Evolutionary conservation across 2,329 filamentous ascomycete genomes (phyloP), one percentile per base, ranked within the genome.

Genomic region (Fusarium albidum): DNA sequence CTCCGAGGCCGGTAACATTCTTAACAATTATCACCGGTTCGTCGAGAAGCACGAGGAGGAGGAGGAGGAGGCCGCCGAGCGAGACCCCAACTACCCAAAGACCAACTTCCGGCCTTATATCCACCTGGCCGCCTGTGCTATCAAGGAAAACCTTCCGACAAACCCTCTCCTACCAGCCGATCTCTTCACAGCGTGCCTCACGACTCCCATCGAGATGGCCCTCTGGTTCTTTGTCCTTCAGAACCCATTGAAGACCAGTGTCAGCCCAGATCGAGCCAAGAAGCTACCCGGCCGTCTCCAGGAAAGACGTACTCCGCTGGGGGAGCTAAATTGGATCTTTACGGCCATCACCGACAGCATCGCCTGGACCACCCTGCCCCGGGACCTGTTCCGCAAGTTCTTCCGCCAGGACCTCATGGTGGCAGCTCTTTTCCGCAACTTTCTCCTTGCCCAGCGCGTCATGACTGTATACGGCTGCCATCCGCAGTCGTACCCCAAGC

Each of bases 331-430:
- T 69, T 99, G 95, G 95, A 99, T 99, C 29, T 98, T 99, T 70
- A 99, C 95, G 1, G 95, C 95, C 48, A 98, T 99, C 61, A 99
- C 95, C 1, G 95, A 99, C 71, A 98, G 94, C 2, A 99, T 99
- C 67, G 95, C 95, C 0, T 99, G 95, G 95, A 98, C 96, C 27
- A 96, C 92, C 6, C 78, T 99, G 5, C 91, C 93, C 4, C 89
- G 94, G 38, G 86, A 92, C 15, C 78, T 97, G 10, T 99, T 99
- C 76, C 93, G 96, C 74, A 96, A 96, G 73, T 91, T 98, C 55
- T 99, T 99, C 74, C 82, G 95, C 34, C 95, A 99, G 72, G 95
- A 99, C 72, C 81, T 99, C 11, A 98, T 99, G 93, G 95, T 99
- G n/a, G 95, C 95, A 11, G 95, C 95, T 3, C 79, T 99, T 8